Evolutionary conservation across 306 rosid genomes (phyloP).

Genomic region (Fragaria vesca): DNA sequence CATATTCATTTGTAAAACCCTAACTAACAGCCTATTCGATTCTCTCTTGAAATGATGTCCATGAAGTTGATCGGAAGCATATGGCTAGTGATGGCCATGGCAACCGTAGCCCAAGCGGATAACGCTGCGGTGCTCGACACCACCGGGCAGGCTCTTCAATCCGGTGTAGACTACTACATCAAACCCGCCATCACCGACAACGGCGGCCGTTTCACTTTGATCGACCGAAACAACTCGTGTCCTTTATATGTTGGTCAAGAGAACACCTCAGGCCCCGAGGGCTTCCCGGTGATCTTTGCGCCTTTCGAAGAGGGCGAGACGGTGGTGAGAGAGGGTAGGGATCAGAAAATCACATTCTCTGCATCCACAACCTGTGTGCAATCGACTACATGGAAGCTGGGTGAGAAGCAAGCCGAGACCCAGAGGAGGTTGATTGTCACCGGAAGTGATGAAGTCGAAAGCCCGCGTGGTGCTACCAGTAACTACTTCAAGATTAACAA

Average conservation of each 20-base stretch:
- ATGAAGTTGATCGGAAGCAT: conserved; percentile 11
- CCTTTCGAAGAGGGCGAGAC: conserved; percentile 38
- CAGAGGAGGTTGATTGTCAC: conserved; percentile 45
- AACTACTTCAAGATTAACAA: conserved; percentile 37
- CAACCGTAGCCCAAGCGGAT: conserved; percentile 27
- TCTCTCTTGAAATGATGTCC: not conserved
- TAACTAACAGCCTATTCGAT: too few species aligned
- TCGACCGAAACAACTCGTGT: conserved; percentile 31
- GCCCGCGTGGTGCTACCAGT: not conserved
- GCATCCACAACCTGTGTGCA: conserved; percentile 26
- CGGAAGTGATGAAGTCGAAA: not conserved
- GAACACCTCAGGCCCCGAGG: conserved; percentile 26
- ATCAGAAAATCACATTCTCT: conserved; percentile 39
- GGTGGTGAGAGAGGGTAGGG: conserved; percentile 30
- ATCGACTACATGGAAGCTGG: conserved; percentile 44
- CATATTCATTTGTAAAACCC: not conserved
- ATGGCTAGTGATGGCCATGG: conserved; percentile 25
- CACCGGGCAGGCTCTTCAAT: conserved; percentile 35
- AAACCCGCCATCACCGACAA: conserved; percentile 54
- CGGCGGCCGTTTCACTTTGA: conserved; percentile 53
- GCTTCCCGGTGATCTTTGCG: conserved; percentile 34
- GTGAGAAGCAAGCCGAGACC: not conserved
- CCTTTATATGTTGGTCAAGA: conserved; percentile 48
- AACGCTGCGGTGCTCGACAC: conserved; percentile 45
- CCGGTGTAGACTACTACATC: conserved; percentile 50